Evolutionary conservation across 495 filamentous ascomycete genomes (phyloP), one percentile per base, ranked within the genome.

Genomic region (Xylaria sp.): DNA sequence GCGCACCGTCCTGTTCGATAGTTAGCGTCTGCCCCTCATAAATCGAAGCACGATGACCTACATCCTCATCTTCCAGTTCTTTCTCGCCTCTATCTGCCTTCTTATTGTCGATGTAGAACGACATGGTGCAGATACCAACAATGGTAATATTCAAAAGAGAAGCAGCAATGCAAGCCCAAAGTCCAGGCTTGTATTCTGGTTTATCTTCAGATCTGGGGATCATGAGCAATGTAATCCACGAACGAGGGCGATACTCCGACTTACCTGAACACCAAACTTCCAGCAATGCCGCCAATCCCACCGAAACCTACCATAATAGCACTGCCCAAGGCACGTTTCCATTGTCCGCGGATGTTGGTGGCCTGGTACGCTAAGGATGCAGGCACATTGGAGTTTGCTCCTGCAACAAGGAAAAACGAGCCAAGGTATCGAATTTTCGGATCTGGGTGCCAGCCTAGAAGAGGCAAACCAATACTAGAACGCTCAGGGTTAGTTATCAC

Each of bases 341-440:
- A 91, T 72, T 91, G 89, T 1, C 89, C 89, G 37, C 87, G 87
- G 73, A 91, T 84, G 70, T 91, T 91, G 76, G 90, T 91, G 9
- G 88, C 85, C 75, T 80, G 79, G 70, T 87, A 91, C 0, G 89
- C 84, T 75, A 91, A 72, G 21, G 81, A 70, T 17, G 70, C 76
- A 4, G 86, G 89, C 43, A 89, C 83, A 69, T 89, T 90, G 35
- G 86, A 81, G 69, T 89, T 90, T n/a, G 80, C 79, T 11, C 84
- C 85, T 2, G 85, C 84, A 4, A 86, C 85, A 3, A 85, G 82
- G 26, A 91, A 74, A 79, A 91, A 92, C 19, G 88, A 82, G 24
- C 89, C 89, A 41, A 89, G 85, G 72, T 90, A 91, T 21, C 85
- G 85, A 3, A 82, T 82, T 7, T 80, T 84, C 40, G 81, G 77